Base-by-base conservation (phyloP, 73 alveolate genomes). In the Paramecium sonneborni region DNA sequence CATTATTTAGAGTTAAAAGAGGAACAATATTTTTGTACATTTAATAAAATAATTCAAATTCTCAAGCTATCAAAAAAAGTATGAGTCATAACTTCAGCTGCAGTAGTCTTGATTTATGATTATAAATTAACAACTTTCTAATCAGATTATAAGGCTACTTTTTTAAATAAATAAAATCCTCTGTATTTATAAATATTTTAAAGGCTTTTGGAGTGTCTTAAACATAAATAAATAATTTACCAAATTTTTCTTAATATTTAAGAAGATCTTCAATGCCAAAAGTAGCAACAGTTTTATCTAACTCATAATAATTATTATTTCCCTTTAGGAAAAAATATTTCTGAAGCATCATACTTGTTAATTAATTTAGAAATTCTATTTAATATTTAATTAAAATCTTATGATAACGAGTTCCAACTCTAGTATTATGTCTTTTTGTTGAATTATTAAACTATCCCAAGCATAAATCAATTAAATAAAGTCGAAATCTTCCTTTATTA, bases 391-490 rank as follows among this genome's bases (percentile, higher is more conserved):
- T 34, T 95, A 92, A 14, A 96, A 72, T 87, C 67, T 96, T 96
- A 35, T 87, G 93, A 74, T 96, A 96, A 34, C 98, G 76, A 10
- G 97, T 92, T 8, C 97, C 98, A 5, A 96, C 98, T 91, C 97
- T 43, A 0, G 95, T 97, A 38, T 88, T 94, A 85, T 96, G 95
- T 43, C 86, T 79, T 69, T 94, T 87, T 24, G 74, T 86, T 6
- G 97, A 96, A 58, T 79, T 85, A 67, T 96, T 93, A 82, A 94
- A 96, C 62, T 96, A 97, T 11, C 97, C 97, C n/a, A 96, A 92
- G 0, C 98, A 97, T 97, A 97, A 96, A 82, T 96, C 98, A 57
- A 96, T 96, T n/a, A 96, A 91, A 32, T 95, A 41, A 56, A 96
- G 92, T 94, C 97, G 37, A 58, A 39, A 48, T 48, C 68, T 3